Base-by-base conservation (phyloP, 805 yeast genomes). In the Lipomyces chichibuensis region DNA sequence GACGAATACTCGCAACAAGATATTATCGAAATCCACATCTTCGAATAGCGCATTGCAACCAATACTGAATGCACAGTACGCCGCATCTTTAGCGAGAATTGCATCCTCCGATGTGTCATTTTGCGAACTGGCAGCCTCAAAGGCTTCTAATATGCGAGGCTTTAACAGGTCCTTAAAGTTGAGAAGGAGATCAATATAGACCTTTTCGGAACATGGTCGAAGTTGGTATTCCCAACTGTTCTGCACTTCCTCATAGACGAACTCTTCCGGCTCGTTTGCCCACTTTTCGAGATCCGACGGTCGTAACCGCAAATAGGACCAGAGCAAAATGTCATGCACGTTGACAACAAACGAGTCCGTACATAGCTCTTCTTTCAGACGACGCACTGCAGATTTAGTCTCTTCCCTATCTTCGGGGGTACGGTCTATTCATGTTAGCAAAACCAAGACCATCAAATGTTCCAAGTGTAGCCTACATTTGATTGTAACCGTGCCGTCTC, bases 241-340 rank as follows among this genome's bases (percentile, higher is more conserved):
- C 60, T 87, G 84, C 65, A 88, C 79, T 71, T 92, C 96, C 74
- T 92, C 97, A 70, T 88, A 87, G 25, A 90, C 87, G 91, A 96
- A 95, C 76, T 92, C 97, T 76, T 92, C 98, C 0, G 98, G 97
- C 67, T 92, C 97, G 20, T 84, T 77, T 13, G 82, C 76, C 98
- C 98, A 95, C 51, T 85, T 80, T 72, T 90, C 96, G 59, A 94
- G 77, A 75, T 93, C 98, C 1, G 84, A 77, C 0, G 94, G 92
- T 66, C 87, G 85, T 59, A 93, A 77, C 64, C 88, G 84, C 69
- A 95, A 81, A 77, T 91, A 93, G 85, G 88, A 88, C 53, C 83
- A 81, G 66, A 92, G 87, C 46, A 93, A 80, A 55, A 90, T 78
- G 67, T 89, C 89, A 13, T 91, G 84, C 13, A 94, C 76, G 29